These are phyloP conservation scores for Echeveria elegans DNA, from an alignment of 164 flowering plant species.

Conservation along the genomic window DNA sequence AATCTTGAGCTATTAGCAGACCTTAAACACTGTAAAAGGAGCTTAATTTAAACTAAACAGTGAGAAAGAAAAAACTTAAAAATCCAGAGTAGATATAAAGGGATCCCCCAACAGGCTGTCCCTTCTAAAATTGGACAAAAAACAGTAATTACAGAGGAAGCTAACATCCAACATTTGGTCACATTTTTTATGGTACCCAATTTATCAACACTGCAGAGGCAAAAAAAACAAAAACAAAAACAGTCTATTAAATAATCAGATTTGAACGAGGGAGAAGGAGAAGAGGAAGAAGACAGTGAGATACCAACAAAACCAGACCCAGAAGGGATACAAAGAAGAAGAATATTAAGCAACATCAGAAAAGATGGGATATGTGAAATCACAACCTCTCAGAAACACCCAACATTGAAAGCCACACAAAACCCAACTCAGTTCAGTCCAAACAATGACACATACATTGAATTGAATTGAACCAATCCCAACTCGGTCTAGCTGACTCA, in stretches of 20 bases:
- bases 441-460: too few species aligned
- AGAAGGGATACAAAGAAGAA: slow-evolving; percentile 34
- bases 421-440: neutral
- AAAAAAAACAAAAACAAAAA: neutral
- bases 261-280: neutral
- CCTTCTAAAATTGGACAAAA: slow-evolving; percentile 13
- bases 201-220: neutral
- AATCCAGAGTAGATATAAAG: slow-evolving; percentile 25
- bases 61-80: slow-evolving; percentile 1
- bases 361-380: neutral
- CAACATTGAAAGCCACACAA: neutral
- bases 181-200: slow-evolving; percentile 11
- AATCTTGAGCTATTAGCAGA: slow-evolving; percentile 1
- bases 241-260: neutral
- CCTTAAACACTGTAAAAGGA: neutral
- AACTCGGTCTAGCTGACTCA: neutral
- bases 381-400: neutral
- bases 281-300: slow-evolving; percentile 20
- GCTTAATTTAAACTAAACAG: neutral
- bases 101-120: slow-evolving; percentile 13
- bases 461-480: neutral
- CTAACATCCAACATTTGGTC: slow-evolving; percentile 14
- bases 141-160: slow-evolving; percentile 22
- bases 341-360: too few species aligned
- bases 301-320: slow-evolving; percentile 29